These are phyloP conservation scores for Nothomitra cinnamomea DNA, from an alignment of 2,329 filamentous ascomycete species.

Conservation along the genomic window DNA sequence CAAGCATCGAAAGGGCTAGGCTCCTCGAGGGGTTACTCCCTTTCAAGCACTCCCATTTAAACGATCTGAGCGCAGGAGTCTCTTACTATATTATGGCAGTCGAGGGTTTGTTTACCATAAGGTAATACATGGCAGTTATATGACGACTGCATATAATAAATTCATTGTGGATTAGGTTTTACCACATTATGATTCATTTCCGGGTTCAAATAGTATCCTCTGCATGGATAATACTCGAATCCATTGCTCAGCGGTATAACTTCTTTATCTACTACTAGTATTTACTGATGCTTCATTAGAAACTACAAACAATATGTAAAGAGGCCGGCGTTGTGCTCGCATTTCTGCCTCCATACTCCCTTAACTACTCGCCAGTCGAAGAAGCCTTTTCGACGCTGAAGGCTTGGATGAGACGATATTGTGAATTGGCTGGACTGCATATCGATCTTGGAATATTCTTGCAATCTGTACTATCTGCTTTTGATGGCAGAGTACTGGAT, in stretches of 20 bases:
- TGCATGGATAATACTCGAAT: not conserved
- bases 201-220: not conserved
- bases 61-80: not conserved
- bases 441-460: not conserved
- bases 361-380: not conserved
- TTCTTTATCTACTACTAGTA: not conserved
- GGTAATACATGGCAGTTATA: not conserved
- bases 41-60: not conserved
- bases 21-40: not conserved
- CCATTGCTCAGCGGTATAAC: not conserved
- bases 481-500: too few species aligned
- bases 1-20: not conserved
- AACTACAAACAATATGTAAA: too few species aligned
- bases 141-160: not conserved
- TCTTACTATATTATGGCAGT: not conserved
- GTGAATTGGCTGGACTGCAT: not conserved
- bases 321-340: too few species aligned
- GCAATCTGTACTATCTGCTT: too few species aligned
- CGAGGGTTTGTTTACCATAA: not conserved
- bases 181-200: not conserved
- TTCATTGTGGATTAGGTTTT: too few species aligned
- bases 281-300: not conserved
- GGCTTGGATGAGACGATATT: not conserved
- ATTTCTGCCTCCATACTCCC: not conserved
- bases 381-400: not conserved